Base-by-base conservation (phyloP, 768 basidiomycete genomes). In the Xerocomus brunneocitrinus region DNA sequence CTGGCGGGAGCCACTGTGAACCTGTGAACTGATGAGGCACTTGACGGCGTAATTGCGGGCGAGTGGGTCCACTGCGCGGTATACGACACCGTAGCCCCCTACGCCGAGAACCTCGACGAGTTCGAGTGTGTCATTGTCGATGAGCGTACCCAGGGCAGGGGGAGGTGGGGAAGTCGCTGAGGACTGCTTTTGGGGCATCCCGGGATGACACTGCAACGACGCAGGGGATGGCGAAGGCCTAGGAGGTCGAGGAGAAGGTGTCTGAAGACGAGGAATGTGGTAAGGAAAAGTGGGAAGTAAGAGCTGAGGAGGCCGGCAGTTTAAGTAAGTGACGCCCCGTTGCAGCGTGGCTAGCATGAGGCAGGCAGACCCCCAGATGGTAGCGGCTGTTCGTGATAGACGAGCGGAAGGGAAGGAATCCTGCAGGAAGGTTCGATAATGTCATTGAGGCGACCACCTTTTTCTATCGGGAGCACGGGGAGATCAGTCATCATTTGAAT, bases 41-140 rank as follows among this genome's bases (percentile, higher is more conserved):
- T 98, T 98, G 63, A 98, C 93, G 54, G 94, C 93, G 70, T 82
- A 93, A 51, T 83, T 85, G 58, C 74, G 73, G 19, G 68, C 73
- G 43, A 76, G 73, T 36, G 75, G 71, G 60, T 79, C 88, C 54
- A 89, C 76, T 25, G 91, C 95, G 52, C 89, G 87, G 70, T 95
- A 97, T 10, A 98, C 95, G 61, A 94, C 85, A 50, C 95, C 95
- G 67, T 97, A 98, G 24, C 95, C 95, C 12, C 95, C 95, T 32
- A 89, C 82, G 34, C 95, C 95, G 47, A 98, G 82, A 57, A 95
- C 80, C 62, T 89, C 83, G 61, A 89, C 81, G 55, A 98, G 85
- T 70, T 93, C 81, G 54, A 98, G 82, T 46, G 82, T 74, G 60
- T 84, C 85, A 58, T 82, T 78, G 78, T 95, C 91, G 75, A 98